Evolutionary conservation across 495 filamentous ascomycete genomes (phyloP).

Genomic region (Penicillium malachiteum): DNA sequence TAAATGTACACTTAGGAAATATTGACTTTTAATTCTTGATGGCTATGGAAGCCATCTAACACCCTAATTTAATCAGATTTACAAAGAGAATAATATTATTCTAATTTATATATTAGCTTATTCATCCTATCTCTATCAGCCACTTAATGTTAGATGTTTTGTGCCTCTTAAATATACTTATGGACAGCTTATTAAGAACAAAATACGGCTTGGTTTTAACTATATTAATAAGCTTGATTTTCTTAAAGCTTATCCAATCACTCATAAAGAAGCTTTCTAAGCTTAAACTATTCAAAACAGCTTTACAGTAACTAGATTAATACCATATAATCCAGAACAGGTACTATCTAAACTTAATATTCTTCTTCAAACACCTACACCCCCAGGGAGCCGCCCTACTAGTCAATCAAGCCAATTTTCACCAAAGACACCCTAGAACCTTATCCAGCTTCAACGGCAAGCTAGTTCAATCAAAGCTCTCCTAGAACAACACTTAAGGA

Average conservation of each 20-base stretch:
- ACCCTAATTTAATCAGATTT: not conserved
- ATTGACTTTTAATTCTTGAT: not conserved
- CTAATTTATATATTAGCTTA: not conserved
- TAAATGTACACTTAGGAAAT: not conserved
- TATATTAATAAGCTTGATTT: not conserved
- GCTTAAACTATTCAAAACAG: not conserved
- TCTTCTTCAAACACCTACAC: not conserved
- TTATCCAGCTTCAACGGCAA: not conserved
- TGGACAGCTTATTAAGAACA: not conserved
- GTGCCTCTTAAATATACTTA: not conserved
- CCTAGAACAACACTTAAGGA: too few species aligned
- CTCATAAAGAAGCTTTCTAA: not conserved
- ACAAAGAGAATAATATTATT: too few species aligned
- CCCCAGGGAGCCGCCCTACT: too few species aligned
- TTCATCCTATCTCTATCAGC: not conserved
- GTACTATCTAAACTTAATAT: not conserved
- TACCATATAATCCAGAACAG: not conserved
- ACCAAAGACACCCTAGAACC: not conserved
- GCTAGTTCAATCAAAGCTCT: too few species aligned
- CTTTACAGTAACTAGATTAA: not conserved
- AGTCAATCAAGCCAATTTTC: not conserved
- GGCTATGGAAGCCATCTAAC: not conserved
- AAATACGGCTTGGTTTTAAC: not conserved
- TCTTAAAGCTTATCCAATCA: not conserved
- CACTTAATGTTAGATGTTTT: conserved; percentile 1